Base-by-base conservation (phyloP, 1,284 basidiomycete genomes). In the Ganoderma sp. region DNA sequence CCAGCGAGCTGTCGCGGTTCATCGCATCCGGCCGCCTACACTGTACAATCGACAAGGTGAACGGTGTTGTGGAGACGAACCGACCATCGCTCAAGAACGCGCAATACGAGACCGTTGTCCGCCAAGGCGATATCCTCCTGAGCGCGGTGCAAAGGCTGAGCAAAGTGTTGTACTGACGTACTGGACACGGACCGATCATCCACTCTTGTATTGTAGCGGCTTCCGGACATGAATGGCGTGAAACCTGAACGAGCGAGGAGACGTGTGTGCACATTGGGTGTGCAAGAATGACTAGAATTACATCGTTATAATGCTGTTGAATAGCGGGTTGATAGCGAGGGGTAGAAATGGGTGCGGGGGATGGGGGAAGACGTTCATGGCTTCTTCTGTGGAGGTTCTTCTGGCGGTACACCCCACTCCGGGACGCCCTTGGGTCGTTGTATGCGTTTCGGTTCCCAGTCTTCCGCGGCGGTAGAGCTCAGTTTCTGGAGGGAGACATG, bases 41-140 rank as follows among this genome's bases (percentile, higher is more conserved):
- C 69, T 95, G 93, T 75, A 91, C 93, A 9, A 98, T 99, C 72
- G 97, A 99, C 85, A 96, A 96, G 78, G 97, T 98, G 41, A 87
- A 93, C 68, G 95, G 96, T 0, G 88, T 98, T 39, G 96, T 99
- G 14, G 95, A 97, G 81, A 99, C 97, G n/a, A 96, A 94, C 65
- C 85, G 96, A 68, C 92, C 95, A 15, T 88, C 89, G 7, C 80
- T 90, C 41, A 98, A 98, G 86, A 95, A 92, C 67, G 90, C 91
- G 57, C 91, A 96, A 76, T 99, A 98, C 78, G 95, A 96, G 76
- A 91, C 92, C 63, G 92, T 98, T 75, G 85, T 96, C 73, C 90
- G 92, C 80, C 91, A 94, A 79, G 94, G 94, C 2, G 97, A 99
- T 79, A 81, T 95, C n/a, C 80, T 98, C 67, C 82, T 98, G 66